Percentiles rank a stretch among this genome's conserved stretches.
phyloP scores from a whole-genome alignment of 495 filamentous ascomycete species.

The Lineolata rhizophorae region DNA sequence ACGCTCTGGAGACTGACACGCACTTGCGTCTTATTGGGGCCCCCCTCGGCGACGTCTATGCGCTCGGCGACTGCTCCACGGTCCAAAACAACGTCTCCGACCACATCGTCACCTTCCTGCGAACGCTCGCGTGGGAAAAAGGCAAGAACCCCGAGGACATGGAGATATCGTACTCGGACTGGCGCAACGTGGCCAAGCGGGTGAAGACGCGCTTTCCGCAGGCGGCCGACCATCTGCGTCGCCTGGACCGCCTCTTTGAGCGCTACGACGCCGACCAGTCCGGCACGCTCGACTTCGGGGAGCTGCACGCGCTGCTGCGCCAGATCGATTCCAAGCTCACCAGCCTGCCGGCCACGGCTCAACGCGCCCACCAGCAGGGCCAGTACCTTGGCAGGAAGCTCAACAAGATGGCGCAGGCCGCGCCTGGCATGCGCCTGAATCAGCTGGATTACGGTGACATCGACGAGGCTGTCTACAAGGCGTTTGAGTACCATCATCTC shows the following conservation, averaged over 20 bases:
- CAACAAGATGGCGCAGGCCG: slow-evolving; percentile 66
- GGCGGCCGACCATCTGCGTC: slow-evolving; percentile 69
- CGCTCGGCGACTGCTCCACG: slow-evolving; percentile 89
- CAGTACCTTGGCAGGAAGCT: slow-evolving; percentile 85
- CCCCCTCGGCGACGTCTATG: slow-evolving; percentile 87
- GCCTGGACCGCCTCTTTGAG: slow-evolving; percentile 73
- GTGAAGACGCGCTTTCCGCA: slow-evolving; percentile 86
- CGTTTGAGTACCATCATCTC: slow-evolving; percentile 85
- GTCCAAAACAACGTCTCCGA: slow-evolving; percentile 90
- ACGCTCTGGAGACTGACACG: slow-evolving; percentile 86
- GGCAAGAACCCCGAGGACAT: slow-evolving; percentile 71
- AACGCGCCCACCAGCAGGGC: slow-evolving; percentile 92
- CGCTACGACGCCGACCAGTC: slow-evolving; percentile 83
- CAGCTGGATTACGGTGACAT: slow-evolving; percentile 72
- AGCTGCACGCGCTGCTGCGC: slow-evolving; percentile 66
- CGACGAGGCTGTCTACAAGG: slow-evolving; percentile 82
- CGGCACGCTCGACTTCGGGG: slow-evolving; percentile 82
- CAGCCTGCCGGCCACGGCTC: slow-evolving; percentile 38
- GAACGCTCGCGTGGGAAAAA: slow-evolving; percentile 77
- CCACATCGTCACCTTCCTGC: slow-evolving; percentile 71
- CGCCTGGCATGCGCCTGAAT: slow-evolving; percentile 56
- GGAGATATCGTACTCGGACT: slow-evolving; percentile 66
- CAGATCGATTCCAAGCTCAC: slow-evolving; percentile 31
- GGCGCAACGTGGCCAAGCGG: slow-evolving; percentile 58
- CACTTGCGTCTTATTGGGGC: slow-evolving; percentile 83